Base-by-base conservation (phyloP, 2,329 filamentous ascomycete genomes). In the Colletotrichum zoysiae region DNA sequence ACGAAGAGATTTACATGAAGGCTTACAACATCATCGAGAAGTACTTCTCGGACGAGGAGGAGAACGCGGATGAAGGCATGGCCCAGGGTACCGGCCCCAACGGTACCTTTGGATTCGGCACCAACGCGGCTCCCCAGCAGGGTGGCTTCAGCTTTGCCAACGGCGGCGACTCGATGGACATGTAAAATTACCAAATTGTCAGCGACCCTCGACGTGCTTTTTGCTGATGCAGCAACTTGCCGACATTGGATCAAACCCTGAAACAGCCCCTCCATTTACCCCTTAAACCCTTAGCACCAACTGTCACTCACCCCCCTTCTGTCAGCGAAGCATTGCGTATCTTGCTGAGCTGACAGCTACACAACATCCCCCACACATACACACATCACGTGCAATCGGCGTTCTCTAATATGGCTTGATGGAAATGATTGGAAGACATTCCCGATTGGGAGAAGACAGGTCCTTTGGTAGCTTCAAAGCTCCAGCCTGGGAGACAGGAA, bases 1-100 rank as follows among this genome's bases (percentile, higher is more conserved):
- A 99, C 85, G 96, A 99, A 86, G 96, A 99, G 85, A 99, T 99
- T 78, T 99, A 99, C 89, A 98, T 99, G 95, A 99, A 99, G 91
- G 96, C 96, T 0, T 99, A 98, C 89, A 98, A 97, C 89, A 99
- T 99, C 84, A 99, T 99, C 77, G 96, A 99, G 89, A 98, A 98
- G 87, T 99, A 99, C 89, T 99, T 99, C 87, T 98, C 95, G 0
- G 96, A 99, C 79, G 96, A 99, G 77, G 96, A 98, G 67, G 96
- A 97, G 80, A 95, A 95, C 78, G 95, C 95, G 76, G 93, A 95
- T 74, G 94, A 97, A 78, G 86, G 85, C 55, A 89, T 94, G 82
- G 92, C 93, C 73, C 92, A 94, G 80, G 82, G 86, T 35, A 90
- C 92, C 78, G 90, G 89, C 57, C 82, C 87, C 51, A 93, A 93